Base-by-base conservation (phyloP, 1,284 basidiomycete genomes). In the Ganoderma sp. region DNA sequence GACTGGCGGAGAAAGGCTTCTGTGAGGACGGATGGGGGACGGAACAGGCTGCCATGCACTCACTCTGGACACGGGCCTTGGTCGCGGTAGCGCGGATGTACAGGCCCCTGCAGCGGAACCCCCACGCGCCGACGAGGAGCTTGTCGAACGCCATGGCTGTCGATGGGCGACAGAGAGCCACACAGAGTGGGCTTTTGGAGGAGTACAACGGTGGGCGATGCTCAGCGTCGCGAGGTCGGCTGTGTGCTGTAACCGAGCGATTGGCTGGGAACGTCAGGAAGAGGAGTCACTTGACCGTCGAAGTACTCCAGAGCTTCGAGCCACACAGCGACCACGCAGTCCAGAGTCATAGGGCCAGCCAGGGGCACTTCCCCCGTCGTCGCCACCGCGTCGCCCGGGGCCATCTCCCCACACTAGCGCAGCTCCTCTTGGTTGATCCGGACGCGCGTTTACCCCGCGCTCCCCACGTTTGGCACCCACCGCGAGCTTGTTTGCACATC, bases 191-290 rank as follows among this genome's bases (percentile, higher is more conserved):
- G 48, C 37, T 60, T 39, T 60, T 39, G 39, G 58, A 25, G 43
- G 52, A 58, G 63, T 54, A 41, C 54, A 48, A 41, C 22, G 9
- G 58, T 60, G 37, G 17, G 61, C 64, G 57, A 59, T 41, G 61
- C 28, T 64, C 32, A 42, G 45, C 63, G 69, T 70, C 64, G 67
- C 68, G 39, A 63, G 71, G 50, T 50, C 60, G 37, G 66, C 34
- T 58, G 69, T 66, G 56, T 61, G 69, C 69, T 72, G 71, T 69
- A 69, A 64, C 28, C 65, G 69, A 72, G 70, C 71, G 68, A 72
- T 72, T 70, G 69, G 71, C 65, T 70, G 67, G 66, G 61, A 65
- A 64, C 67, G 65, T 67, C 69, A 66, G 67, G 65, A 65, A 66
- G 65, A 56, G 22, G 41, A 28, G 69, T 72, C 71, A 72, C 65